Evolutionary conservation across 345 rosid genomes (phyloP).

Genomic region (Arabis alpina): DNA sequence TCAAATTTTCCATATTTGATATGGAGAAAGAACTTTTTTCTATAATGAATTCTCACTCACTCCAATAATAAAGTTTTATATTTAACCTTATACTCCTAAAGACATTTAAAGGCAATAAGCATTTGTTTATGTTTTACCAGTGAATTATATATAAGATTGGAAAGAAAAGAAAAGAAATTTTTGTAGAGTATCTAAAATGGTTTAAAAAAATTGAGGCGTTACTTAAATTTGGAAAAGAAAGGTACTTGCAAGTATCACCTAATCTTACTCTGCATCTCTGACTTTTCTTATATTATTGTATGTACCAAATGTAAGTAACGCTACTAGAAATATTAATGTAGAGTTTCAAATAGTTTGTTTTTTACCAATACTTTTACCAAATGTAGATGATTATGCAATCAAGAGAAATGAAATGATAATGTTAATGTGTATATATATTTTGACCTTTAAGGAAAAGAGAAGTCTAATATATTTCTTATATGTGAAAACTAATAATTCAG

Average conservation of each 20-base stretch:
- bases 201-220: conserved; percentile 23
- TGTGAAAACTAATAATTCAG: conserved; percentile 20
- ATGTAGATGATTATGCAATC: not conserved
- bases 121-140: conserved; percentile 5
- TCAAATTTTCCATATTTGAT: not conserved
- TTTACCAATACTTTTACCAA: no score
- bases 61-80: not conserved
- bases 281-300: conserved; percentile 35
- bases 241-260: conserved; percentile 31
- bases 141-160: not conserved
- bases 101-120: not conserved
- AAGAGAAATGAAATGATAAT: conserved; percentile 20
- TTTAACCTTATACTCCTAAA: not conserved
- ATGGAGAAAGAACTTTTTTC: not conserved
- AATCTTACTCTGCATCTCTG: conserved; percentile 35
- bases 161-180: not conserved
- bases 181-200: not conserved
- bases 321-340: not conserved
- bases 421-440: conserved; percentile 8
- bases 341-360: no score
- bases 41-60: not conserved
- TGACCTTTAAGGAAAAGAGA: conserved; percentile 45
- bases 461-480: not conserved
- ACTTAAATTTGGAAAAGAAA: conserved; percentile 36
- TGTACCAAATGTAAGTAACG: conserved; percentile 10